Evolutionary conservation across 2,329 filamentous ascomycete species (phyloP), one percentile per base, ranked within the genome.

Genomic region (Fusarium kyushuense): DNA sequence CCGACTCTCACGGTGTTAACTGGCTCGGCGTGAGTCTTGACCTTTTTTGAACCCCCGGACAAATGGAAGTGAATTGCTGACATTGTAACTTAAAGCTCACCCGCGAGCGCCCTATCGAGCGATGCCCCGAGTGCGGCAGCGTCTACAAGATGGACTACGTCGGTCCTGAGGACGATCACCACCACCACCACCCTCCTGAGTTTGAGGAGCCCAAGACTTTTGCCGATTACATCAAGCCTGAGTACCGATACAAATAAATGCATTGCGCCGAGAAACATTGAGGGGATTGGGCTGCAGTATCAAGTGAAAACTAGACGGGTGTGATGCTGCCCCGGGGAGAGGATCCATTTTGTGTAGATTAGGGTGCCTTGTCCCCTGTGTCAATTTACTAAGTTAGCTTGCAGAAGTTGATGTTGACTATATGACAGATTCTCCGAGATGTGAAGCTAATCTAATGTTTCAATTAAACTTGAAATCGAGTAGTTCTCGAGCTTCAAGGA

Each of bases 101-200:
- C 79, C 92, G 92, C 78, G 90, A 96, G 62, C 94, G 96, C 79
- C 96, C 96, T 60, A 82, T 97, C 75, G 93, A 96, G 86, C 93
- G 96, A 81, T 99, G 96, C 90, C 90, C 90, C 78, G 96, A 99
- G 87, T 99, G 96, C 84, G 96, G 96, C 74, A 93, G 90, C 80
- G 93, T 96, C 74, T 94, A 97, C 87, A 96, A 97, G 90, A 96
- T 98, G 92, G 91, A 97, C 80, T 99, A 97, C 82, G 84, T 97
- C 72, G 96, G 96, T 66, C 90, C 94, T 52, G 80, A 90, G 78
- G 92, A 96, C 72, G 90, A 94, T 79, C 82, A 85, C 76, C 87
- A 92, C 79, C 83, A 83, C 79, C 79, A 86, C 79, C 81, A 85
- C 79, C 81, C 82, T 76, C 86, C 89, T 77, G 88, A 88, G 78